Evolutionary conservation across 495 filamentous ascomycete species (phyloP).

Genomic region (Recurvomyces mirabilis): DNA sequence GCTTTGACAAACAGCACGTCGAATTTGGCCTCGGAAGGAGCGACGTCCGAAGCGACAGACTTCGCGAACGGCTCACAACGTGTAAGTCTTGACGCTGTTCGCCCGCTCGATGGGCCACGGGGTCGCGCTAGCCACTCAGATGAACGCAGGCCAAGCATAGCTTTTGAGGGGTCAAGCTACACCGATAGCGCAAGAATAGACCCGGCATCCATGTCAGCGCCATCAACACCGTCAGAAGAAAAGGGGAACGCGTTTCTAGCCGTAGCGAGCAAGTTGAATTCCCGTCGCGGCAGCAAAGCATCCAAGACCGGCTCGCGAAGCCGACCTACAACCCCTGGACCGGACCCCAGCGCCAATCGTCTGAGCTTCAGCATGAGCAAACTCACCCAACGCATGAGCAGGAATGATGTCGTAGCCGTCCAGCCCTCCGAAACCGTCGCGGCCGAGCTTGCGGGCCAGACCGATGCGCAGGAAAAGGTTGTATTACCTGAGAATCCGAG

Average conservation of each 20-base stretch:
- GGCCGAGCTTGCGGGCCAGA: constrained; percentile 7
- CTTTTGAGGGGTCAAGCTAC: constrained; percentile 12
- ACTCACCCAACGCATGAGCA: constrained; percentile 22
- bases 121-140: neutral
- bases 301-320: constrained; percentile 2
- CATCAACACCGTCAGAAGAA: constrained; percentile 20
- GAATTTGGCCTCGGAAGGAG: neutral
- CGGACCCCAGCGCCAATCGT: constrained; percentile 4
- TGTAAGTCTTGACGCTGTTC: constrained; percentile 10
- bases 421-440: constrained; percentile 6
- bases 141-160: constrained; percentile 7
- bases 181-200: neutral
- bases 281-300: constrained; percentile 8
- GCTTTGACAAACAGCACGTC: constrained; percentile 1
- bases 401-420: constrained; percentile 11
- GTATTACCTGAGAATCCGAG: neutral
- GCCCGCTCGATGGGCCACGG: neutral
- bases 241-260: constrained; percentile 9
- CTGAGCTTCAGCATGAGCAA: constrained; percentile 19
- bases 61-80: constrained; percentile 6
- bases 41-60: constrained; percentile 3
- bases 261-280: constrained; percentile 14
- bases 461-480: neutral
- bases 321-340: constrained; percentile 8
- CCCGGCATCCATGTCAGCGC: constrained; percentile 2